Base-by-base conservation (phyloP, 768 basidiomycete species). In the Boletus coccyginus region DNA sequence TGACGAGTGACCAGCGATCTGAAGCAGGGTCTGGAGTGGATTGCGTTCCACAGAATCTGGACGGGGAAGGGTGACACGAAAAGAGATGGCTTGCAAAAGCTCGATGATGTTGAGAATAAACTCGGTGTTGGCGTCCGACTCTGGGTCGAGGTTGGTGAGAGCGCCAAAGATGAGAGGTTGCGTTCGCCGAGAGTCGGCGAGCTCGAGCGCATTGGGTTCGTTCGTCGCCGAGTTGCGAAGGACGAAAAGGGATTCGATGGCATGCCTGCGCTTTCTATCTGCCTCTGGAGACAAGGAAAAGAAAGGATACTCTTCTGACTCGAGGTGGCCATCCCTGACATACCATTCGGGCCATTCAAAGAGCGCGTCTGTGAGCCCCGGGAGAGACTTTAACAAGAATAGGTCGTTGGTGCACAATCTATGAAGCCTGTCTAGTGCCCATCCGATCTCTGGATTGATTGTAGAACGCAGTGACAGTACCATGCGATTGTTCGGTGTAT, bases 331-430 rank as follows among this genome's bases (percentile, higher is more conserved):
- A 59, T 85, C 81, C 3, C 69, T 76, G 48, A 85, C 77, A 69
- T 90, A 95, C 86, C 86, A 89, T 66, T 90, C 86, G 3, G 94
- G 93, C 88, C 89, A 93, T 66, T 88, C 89, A 57, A 93, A 88
- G 21, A 98, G 77, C 7, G 87, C 88, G 62, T 93, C 88, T 27
- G 90, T 83, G 41, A 95, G 77, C 10, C 92, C 92, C 0, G 91
- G 88, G 49, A 91, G 85, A 35, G 77, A 75, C 39, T 77, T 79
- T 55, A 98, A 79, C 53, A 82, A 68, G 71, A 96, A 92, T 50
- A 84, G 77, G 49, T 94, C 92, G 62, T 90, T 88, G 62, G 81
- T 80, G 62, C 85, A 87, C n/a, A 92, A 78, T 19, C 90, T 83
- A 58, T 88, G 85, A 11, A 98, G 81, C 46, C 90, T 86, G 62